A percentile compares a stretch with the other conserved stretches of the same genome.
phyloP scores from a whole-genome alignment of 441 rosid species.

The Geranium incanum region DNA sequence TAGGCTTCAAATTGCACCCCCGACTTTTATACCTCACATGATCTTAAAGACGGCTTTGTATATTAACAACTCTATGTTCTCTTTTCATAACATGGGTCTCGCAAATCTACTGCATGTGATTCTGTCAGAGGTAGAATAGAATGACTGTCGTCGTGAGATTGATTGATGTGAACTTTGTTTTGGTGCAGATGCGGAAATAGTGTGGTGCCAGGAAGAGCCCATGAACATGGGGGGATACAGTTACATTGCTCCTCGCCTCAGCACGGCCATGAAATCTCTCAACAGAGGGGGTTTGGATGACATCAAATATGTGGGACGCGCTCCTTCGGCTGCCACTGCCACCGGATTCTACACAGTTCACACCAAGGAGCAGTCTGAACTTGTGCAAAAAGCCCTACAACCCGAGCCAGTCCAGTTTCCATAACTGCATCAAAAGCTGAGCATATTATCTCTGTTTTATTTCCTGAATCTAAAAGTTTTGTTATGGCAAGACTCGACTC shows the following conservation, averaged over 20 bases:
- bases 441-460: no score
- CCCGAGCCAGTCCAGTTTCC: no score
- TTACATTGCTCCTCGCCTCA: slow-evolving; percentile 64
- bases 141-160: neutral
- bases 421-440: no score
- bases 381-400: slow-evolving; percentile 67
- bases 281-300: slow-evolving; percentile 62
- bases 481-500: no score
- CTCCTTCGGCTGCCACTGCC: slow-evolving; percentile 90
- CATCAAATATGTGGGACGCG: slow-evolving; percentile 72
- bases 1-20: no score
- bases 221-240: slow-evolving; percentile 92
- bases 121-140: neutral
- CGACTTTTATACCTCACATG: no score
- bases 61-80: no score
- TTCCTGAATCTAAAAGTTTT: no score
- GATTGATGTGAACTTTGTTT: neutral
- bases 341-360: slow-evolving; percentile 77
- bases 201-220: slow-evolving; percentile 98
- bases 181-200: slow-evolving; percentile 69
- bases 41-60: no score
- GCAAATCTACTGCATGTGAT: no score
- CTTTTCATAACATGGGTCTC: no score
- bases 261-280: slow-evolving; percentile 56
- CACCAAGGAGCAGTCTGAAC: slow-evolving; percentile 68